phyloP scores from a whole-genome alignment of 2,329 filamentous ascomycete species.

The Pseudogymnoascus sp. region DNA sequence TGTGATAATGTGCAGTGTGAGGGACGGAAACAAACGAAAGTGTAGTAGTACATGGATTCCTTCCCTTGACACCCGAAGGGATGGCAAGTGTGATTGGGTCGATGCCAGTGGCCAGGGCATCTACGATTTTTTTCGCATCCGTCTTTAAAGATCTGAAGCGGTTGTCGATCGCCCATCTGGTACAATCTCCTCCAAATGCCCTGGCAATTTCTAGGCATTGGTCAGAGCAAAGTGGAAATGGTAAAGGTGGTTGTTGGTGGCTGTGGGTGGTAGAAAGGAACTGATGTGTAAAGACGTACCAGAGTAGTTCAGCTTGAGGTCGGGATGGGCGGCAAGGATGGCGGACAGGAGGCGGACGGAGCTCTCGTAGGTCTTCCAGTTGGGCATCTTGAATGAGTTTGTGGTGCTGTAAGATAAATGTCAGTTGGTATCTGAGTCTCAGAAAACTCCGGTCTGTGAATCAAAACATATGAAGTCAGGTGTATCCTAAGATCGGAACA shows the following conservation, averaged over 20 bases:
- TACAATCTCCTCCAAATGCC: slow-evolving; percentile 29
- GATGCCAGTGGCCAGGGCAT: slow-evolving; percentile 24
- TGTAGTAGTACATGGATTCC: slow-evolving; percentile 8
- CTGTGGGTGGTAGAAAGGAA: slow-evolving; percentile 12
- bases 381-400: slow-evolving; percentile 38
- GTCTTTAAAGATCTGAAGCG: slow-evolving; percentile 34
- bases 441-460: slow-evolving; percentile 3
- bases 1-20: slow-evolving; percentile 11
- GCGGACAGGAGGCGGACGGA: slow-evolving; percentile 55
- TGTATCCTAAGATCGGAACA: neutral
- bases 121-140: slow-evolving; percentile 31
- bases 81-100: slow-evolving; percentile 31
- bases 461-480: neutral
- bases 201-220: slow-evolving; percentile 18
- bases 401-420: neutral
- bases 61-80: slow-evolving; percentile 6
- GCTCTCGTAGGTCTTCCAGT: slow-evolving; percentile 54
- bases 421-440: neutral
- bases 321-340: slow-evolving; percentile 50
- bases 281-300: slow-evolving; percentile 39
- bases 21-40: neutral
- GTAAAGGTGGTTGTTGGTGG: neutral
- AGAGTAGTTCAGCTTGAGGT: slow-evolving; percentile 51
- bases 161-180: slow-evolving; percentile 32
- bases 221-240: neutral